Conservation (phyloP, 129 eudicot species). For the Centrapalus pauciflorus region DNA sequence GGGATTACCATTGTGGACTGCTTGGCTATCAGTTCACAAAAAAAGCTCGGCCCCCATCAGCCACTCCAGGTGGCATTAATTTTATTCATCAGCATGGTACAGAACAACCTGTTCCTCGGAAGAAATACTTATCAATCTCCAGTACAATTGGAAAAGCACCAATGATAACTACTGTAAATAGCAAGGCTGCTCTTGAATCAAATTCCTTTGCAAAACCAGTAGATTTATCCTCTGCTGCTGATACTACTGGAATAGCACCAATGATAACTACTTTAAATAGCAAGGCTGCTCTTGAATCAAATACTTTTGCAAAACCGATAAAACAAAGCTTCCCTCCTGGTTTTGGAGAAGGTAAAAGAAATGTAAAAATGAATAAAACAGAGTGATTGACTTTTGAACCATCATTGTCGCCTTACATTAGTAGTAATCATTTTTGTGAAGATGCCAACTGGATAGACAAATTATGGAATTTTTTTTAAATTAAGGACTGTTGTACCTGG, state of each 20-base stretch:
- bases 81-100: conserved; percentile 33
- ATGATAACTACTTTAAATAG: neutral
- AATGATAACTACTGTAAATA: neutral
- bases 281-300: neutral
- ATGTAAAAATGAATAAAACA: neutral
- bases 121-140: conserved; percentile 17
- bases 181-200: conserved; percentile 12
- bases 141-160: conserved; percentile 12
- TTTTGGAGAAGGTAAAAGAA: conserved; percentile 13
- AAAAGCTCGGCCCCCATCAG: conserved; percentile 23
- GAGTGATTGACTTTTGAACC: neutral
- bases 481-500: no score
- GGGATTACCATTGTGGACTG: conserved; percentile 90
- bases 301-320: neutral
- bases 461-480: neutral
- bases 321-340: neutral
- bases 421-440: neutral
- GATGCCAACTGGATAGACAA: neutral
- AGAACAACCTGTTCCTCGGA: conserved; percentile 30
- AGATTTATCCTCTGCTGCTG: conserved; percentile 23
- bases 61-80: conserved; percentile 14
- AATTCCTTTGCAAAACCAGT: neutral
- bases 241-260: neutral
- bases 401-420: no score
- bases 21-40: conserved; percentile 51